phyloP scores from a whole-genome alignment of 176 grass and related monocot genomes.

The Aegilops longissima region DNA sequence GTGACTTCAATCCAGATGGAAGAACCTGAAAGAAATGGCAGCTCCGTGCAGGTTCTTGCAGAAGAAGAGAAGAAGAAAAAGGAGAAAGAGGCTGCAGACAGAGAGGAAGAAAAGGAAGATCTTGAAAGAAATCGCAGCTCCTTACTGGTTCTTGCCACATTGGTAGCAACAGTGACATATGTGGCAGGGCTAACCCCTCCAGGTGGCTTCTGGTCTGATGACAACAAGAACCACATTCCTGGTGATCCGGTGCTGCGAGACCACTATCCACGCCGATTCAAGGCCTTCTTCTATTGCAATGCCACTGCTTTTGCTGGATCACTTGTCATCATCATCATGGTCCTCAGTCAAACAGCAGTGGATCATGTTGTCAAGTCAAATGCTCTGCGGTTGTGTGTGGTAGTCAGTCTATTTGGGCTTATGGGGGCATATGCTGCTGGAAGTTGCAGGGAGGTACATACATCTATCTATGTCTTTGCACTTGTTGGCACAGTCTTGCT shows the following conservation, averaged over 20 bases:
- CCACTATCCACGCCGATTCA: constrained; percentile 34
- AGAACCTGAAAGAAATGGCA: no score
- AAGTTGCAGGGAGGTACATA: constrained; percentile 31
- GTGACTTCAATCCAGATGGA: no score
- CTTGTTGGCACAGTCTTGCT: constrained; percentile 1
- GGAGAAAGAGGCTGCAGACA: no score
- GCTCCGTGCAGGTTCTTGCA: no score
- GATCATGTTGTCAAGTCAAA: constrained; percentile 16
- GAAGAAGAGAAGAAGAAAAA: no score
- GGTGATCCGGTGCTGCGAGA: constrained; percentile 38
- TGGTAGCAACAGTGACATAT: constrained; percentile 37
- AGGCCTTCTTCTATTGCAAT: constrained; percentile 38
- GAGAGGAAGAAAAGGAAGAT: background rate
- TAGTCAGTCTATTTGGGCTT: constrained; percentile 15
- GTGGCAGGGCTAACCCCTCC: constrained; percentile 40
- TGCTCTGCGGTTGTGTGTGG: constrained; percentile 22
- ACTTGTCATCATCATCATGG: constrained; percentile 49
- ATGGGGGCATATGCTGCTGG: constrained; percentile 36
- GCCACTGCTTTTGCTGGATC: constrained; percentile 48
- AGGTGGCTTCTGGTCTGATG: constrained; percentile 46
- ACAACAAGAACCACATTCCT: background rate
- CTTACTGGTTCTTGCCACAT: constrained; percentile 46
- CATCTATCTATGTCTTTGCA: constrained; percentile 34
- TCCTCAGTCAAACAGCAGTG: constrained; percentile 36
- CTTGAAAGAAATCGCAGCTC: constrained; percentile 35